Conservation (phyloP, 2,329 filamentous ascomycete species). For the Tolypocladium inflatum region DNA sequence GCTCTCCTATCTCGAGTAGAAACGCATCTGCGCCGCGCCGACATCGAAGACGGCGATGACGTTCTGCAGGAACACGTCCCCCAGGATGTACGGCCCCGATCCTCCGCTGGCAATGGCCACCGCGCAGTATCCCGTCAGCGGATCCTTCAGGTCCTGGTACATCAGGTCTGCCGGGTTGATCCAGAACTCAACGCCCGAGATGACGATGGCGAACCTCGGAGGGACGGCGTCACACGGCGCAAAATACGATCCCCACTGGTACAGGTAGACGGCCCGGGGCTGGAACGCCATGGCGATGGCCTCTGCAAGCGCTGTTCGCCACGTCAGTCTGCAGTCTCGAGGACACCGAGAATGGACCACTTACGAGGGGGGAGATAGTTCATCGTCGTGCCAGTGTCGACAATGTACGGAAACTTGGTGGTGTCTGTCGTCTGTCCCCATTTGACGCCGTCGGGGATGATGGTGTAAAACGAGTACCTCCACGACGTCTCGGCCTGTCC, state of each 20-base stretch:
- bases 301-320: conserved; percentile 30
- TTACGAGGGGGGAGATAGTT: conserved; percentile 39
- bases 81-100: conserved; percentile 37
- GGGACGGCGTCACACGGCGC: conserved; percentile 36
- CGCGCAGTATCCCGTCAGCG: conserved; percentile 36
- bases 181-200: conserved; percentile 32
- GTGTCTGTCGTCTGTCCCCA: conserved; percentile 31
- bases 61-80: conserved; percentile 40
- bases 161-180: conserved; percentile 40
- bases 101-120: conserved; percentile 35
- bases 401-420: conserved; percentile 37
- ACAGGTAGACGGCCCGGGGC: conserved; percentile 36
- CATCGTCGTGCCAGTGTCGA: conserved; percentile 43
- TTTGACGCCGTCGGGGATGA: conserved; percentile 37
- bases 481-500: conserved; percentile 26
- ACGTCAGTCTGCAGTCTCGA: neutral
- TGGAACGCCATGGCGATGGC: conserved; percentile 36
- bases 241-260: conserved; percentile 38
- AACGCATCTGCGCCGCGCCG: conserved; percentile 34
- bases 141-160: conserved; percentile 31
- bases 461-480: conserved; percentile 43
- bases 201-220: conserved; percentile 34
- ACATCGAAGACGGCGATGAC: conserved; percentile 39
- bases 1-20: conserved; percentile 21
- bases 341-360: conserved; percentile 6